These are phyloP conservation scores for Angomonas deanei DNA, from an alignment of 208 protist genomes.

Conservation along the genomic window DNA sequence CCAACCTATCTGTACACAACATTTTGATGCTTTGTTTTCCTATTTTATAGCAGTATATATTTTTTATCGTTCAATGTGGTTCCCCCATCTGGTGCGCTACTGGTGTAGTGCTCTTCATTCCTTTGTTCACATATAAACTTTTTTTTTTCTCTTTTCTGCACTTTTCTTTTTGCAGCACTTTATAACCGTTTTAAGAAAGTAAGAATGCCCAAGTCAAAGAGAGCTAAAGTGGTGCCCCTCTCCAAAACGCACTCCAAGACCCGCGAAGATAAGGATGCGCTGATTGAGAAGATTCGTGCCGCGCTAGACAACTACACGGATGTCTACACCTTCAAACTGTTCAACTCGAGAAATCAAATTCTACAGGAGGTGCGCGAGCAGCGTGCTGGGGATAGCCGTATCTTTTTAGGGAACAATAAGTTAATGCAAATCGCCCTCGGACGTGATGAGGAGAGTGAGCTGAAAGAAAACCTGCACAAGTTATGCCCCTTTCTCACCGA, in stretches of 20 bases:
- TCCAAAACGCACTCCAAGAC: slow-evolving; percentile 90
- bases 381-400: slow-evolving; percentile 66
- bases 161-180: not conserved
- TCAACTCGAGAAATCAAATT: slow-evolving; percentile 87
- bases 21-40: slow-evolving; percentile 5
- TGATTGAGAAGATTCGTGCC: slow-evolving; percentile 87
- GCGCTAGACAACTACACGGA: slow-evolving; percentile 80
- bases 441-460: slow-evolving; percentile 67
- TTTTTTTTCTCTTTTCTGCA: not conserved
- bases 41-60: not conserved
- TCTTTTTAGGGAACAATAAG: slow-evolving; percentile 95
- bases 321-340: slow-evolving; percentile 80
- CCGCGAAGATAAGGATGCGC: slow-evolving; percentile 81
- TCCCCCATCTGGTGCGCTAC: too few relatives aligned
- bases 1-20: not conserved
- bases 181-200: not conserved
- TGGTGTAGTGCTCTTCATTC: too few relatives aligned
- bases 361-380: slow-evolving; percentile 90
- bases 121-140: not conserved
- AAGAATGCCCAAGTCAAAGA: slow-evolving; percentile 85
- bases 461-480: slow-evolving; percentile 84
- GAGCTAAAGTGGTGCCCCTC: slow-evolving; percentile 75
- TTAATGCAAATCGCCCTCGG: slow-evolving; percentile 92
- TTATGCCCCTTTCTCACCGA: slow-evolving; percentile 79
- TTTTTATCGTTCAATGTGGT: too few relatives aligned